Percentiles rank a stretch among this genome's conserved stretches.
phyloP scores from a whole-genome alignment of 192 early-diverging fungal genomes.

The Linnemannia schmuckeri region DNA sequence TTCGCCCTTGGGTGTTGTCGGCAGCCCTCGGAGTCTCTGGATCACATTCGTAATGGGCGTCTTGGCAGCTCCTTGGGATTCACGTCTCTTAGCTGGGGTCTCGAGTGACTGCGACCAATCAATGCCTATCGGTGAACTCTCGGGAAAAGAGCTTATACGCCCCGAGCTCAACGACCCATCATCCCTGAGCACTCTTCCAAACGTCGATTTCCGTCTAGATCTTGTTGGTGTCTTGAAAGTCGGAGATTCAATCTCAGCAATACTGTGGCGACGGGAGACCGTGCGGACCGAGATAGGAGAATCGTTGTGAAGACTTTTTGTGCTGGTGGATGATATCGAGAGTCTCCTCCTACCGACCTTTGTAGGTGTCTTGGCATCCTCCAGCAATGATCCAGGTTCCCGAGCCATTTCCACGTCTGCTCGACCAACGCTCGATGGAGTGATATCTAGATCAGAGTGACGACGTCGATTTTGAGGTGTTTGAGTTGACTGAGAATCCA shows the following conservation, averaged over 20 bases:
- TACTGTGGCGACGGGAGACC: neutral
- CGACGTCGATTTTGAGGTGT: neutral
- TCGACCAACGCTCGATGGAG: neutral
- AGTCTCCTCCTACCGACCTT: neutral
- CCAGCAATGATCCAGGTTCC: neutral
- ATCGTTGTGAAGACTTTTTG: conserved; percentile 7
- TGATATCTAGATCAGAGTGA: neutral
- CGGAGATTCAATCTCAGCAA: conserved; percentile 11
- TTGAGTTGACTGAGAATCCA: neutral
- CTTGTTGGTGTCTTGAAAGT: neutral
- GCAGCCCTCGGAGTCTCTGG: conserved; percentile 23
- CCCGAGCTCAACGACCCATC: neutral
- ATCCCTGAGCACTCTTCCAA: neutral
- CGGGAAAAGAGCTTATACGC: neutral
- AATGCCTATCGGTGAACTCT: conserved; percentile 9
- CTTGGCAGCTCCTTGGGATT: neutral
- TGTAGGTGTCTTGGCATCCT: conserved; percentile 3
- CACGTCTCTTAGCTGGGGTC: conserved; percentile 18
- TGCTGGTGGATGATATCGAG: conserved; percentile 15
- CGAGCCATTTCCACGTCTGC: neutral
- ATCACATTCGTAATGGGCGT: conserved; percentile 3
- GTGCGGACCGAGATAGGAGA: neutral
- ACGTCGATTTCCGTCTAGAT: neutral
- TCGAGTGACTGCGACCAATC: conserved; percentile 43
- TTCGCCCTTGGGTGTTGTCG: neutral